phyloP scores from a whole-genome alignment of 2,329 filamentous ascomycete genomes.

The Fusarium denticulatum region DNA sequence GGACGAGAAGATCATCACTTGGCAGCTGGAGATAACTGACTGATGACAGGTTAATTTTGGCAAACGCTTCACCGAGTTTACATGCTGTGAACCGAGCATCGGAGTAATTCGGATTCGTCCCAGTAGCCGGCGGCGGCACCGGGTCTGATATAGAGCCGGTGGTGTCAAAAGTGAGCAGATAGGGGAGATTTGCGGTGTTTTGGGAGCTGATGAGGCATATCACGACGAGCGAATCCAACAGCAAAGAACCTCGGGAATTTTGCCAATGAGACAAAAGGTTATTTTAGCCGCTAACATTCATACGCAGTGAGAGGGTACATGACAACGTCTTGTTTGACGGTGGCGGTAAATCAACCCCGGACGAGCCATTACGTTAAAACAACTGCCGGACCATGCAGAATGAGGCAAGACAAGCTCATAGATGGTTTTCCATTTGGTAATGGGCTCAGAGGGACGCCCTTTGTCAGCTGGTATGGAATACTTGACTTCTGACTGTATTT shows the following conservation, averaged over 20 bases:
- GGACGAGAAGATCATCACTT: slow-evolving; percentile 20
- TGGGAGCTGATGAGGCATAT: slow-evolving; percentile 16
- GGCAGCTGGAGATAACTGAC: slow-evolving; percentile 33
- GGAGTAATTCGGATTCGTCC: slow-evolving; percentile 30
- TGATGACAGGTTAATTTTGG: slow-evolving; percentile 31
- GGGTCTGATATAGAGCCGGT: slow-evolving; percentile 11
- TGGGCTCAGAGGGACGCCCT: slow-evolving; percentile 42
- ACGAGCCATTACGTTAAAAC: slow-evolving; percentile 46
- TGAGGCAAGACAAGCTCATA: slow-evolving; percentile 41
- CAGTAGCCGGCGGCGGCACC: slow-evolving; percentile 1
- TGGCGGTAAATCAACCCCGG: slow-evolving; percentile 30
- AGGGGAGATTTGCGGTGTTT: slow-evolving; percentile 26
- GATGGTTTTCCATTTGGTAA: slow-evolving; percentile 45
- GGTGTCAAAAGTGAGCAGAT: slow-evolving; percentile 40
- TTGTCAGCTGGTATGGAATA: slow-evolving; percentile 26
- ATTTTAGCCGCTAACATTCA: slow-evolving; percentile 34
- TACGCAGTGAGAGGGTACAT: not conserved
- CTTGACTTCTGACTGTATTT: not conserved
- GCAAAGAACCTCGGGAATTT: slow-evolving; percentile 11
- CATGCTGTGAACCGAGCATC: slow-evolving; percentile 18
- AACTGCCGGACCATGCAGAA: slow-evolving; percentile 46
- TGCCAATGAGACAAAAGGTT: slow-evolving; percentile 37
- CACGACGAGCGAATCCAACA: slow-evolving; percentile 16
- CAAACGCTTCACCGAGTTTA: slow-evolving; percentile 3
- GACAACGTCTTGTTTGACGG: slow-evolving; percentile 20